Evolutionary conservation across 1,284 basidiomycete species (phyloP).

Genomic region (Cystobasidium slooffiae): DNA sequence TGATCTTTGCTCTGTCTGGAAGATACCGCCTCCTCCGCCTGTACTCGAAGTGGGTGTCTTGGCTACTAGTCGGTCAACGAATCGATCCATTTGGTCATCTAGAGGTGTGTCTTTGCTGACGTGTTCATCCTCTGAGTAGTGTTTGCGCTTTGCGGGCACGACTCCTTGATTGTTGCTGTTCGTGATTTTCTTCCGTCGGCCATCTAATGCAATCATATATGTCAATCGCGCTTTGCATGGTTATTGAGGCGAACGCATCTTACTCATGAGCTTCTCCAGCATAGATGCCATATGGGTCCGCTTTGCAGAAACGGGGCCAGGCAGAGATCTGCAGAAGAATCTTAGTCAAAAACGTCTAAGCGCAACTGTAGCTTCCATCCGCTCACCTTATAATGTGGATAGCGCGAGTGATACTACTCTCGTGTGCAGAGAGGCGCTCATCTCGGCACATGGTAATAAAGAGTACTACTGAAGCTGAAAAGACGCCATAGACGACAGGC

Average conservation of each 20-base stretch:
- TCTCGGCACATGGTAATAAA: slow-evolving; percentile 7
- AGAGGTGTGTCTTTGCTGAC: background rate
- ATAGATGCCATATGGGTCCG: background rate
- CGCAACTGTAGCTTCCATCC: background rate
- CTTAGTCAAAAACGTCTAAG: background rate
- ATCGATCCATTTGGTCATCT: background rate
- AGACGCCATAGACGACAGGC: background rate
- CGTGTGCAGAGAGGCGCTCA: background rate
- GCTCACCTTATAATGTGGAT: background rate
- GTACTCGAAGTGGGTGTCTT: background rate
- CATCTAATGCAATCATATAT: too few species aligned
- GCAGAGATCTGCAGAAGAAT: background rate
- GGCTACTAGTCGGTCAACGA: background rate
- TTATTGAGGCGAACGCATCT: too few species aligned
- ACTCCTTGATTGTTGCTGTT: background rate
- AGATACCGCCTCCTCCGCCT: background rate
- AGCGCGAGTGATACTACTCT: background rate
- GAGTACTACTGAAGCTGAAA: background rate
- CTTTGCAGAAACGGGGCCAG: background rate
- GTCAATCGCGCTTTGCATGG: too few species aligned
- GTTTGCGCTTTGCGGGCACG: background rate
- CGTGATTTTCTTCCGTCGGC: background rate
- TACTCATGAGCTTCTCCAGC: background rate
- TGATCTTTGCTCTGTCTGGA: background rate
- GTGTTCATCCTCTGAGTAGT: background rate